Evolutionary conservation across 352 stramenopile genomes (phyloP), one percentile per base, ranked within the genome.

Genomic region (Phytophthora idaei): DNA sequence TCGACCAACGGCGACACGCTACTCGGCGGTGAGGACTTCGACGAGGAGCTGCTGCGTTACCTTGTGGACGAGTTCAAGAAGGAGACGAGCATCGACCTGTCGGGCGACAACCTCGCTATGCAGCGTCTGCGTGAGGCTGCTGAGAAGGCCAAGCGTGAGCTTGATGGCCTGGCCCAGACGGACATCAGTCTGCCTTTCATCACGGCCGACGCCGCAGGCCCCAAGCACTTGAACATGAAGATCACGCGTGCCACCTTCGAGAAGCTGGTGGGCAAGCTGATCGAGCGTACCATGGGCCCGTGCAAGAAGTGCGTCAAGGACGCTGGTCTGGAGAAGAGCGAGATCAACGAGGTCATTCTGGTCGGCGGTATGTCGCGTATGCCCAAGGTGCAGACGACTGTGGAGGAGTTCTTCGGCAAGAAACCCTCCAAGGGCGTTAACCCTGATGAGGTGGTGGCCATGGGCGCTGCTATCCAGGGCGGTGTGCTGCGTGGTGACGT

Each of bases 291-390:
- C 17, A 92, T 99, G 75, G 81, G 87, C 48, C 97, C 97, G 27
- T 99, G 96, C 87, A 97, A 98, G 79, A 90, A 93, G 67, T 93
- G 81, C 54, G 69, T 97, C 32, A 93, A 92, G 73, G 93, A 98
- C 61, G 91, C 91, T 46, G 87, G 85, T 56, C 58, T 96, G 11
- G 77, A 74, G 28, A 99, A 98, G 80, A 92, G 79, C 17, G 95
- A 99, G 36, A 96, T 99, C 57, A 93, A 99, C 71, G 97, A 99
- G 74, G 94, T 99, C 45, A 97, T 99, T 69, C 80, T 99, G 21
- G 97, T 99, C 14, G 97, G 97, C 66, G 97, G 97, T 77, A 99
- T 99, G 95, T 98, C 95, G 48, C 93, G 97, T 61, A 99, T 99
- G 96, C 97, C 97, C 21, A 99, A 99, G 81, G 97, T 99, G 25